Base-by-base conservation (phyloP, 208 protist species). In the Leishmania major region DNA sequence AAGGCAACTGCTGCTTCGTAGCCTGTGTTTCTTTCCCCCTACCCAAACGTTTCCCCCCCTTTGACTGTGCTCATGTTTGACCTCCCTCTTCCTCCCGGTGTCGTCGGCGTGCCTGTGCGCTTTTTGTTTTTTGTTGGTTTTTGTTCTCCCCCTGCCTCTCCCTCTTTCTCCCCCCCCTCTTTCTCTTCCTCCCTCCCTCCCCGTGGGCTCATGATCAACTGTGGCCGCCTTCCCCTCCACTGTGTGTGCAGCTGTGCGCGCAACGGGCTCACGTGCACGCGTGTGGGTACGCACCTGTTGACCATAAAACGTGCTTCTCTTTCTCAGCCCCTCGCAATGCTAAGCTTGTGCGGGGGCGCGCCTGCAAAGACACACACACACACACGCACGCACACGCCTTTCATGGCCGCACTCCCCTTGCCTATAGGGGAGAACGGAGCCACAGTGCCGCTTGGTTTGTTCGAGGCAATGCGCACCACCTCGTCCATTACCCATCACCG, bases 281-380 rank as follows among this genome's bases (percentile, higher is more conserved):
- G 53, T 75, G 40, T 17, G 47, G 19, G 25, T 28, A 49, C 47
- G 10, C 40, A n/a, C 47, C 45, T 57, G 45, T 75, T 49, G 47
- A 75, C 11, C 45, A 57, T 75, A 55, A 8, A 8, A 10, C 28
- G n/a, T 35, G 47, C 71, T 40, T 40, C 25, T 57, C 53, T 25
- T 37, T 19, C 10, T 37, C 49, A 31, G 13, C 43, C 28, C 43
- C 15, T 64, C 31, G 15, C 74, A 13, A 2, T 4, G 72, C 28
- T 31, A 55, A n/a, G 3, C 43, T 67, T 37, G 1, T 4, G 35
- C 13, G 22, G 6, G 17, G 19, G 74, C 19, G 37, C 66, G 25
- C 55, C 51, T 62, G 51, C 31, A 67, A 28, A 15, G 22, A 70
- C 57, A 66, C 57, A 66, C 70, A 75, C 70, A 11, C 70, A 75